These are phyloP conservation scores for Vigna angularis DNA, from an alignment of 306 rosid species.

Conservation along the genomic window DNA sequence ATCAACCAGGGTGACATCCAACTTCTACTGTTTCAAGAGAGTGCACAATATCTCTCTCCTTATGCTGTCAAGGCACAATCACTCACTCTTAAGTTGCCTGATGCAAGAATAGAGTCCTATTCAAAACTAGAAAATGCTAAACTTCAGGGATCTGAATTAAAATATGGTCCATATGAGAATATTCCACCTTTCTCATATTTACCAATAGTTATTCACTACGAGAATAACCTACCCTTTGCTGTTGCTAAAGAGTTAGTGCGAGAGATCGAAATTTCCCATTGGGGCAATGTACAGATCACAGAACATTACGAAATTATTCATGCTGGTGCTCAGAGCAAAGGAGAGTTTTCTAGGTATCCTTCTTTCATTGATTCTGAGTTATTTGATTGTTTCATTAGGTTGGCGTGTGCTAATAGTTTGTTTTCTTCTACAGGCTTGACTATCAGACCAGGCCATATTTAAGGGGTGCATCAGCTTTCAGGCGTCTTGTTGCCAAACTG, in stretches of 20 bases:
- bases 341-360: slow-evolving; percentile 93
- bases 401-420: slow-evolving; percentile 29
- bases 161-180: slow-evolving; percentile 86
- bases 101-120: slow-evolving; percentile 87
- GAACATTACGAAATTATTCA: slow-evolving; percentile 87
- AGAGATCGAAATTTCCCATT: slow-evolving; percentile 94
- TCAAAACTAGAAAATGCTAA: slow-evolving; percentile 73
- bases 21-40: slow-evolving; percentile 84
- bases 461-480: slow-evolving; percentile 86
- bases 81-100: slow-evolving; percentile 79
- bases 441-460: slow-evolving; percentile 82
- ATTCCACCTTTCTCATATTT: slow-evolving; percentile 73
- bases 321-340: slow-evolving; percentile 90
- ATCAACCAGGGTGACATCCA: slow-evolving; percentile 87
- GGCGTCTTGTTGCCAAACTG: slow-evolving; percentile 80
- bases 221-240: slow-evolving; percentile 87
- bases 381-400: slow-evolving; percentile 37
- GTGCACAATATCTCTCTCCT: slow-evolving; percentile 83
- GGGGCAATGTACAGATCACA: slow-evolving; percentile 96
- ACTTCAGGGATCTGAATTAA: slow-evolving; percentile 88
- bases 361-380: slow-evolving; percentile 39
- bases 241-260: slow-evolving; percentile 86
- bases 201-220: slow-evolving; percentile 83
- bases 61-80: slow-evolving; percentile 79
- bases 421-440: slow-evolving; percentile 80